Evolutionary conservation across 768 basidiomycete species (phyloP).

Genomic region (Lenzites betulinus): DNA sequence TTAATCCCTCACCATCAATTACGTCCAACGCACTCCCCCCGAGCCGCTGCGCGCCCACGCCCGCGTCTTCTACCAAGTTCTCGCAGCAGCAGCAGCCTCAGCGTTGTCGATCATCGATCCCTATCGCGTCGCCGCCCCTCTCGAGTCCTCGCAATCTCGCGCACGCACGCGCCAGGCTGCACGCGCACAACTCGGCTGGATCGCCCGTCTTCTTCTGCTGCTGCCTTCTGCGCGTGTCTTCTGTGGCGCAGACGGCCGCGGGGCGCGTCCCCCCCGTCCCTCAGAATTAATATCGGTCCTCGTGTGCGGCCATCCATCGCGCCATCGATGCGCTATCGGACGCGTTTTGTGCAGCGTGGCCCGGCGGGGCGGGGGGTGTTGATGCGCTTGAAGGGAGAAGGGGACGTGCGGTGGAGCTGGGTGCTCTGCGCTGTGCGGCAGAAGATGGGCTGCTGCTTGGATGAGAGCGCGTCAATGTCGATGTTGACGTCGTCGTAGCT

Average conservation of each 20-base stretch:
- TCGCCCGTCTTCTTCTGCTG: neutral
- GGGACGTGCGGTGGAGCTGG: slow-evolving; percentile 11
- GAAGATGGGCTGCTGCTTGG: too few relatives aligned
- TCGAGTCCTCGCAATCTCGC: too few relatives aligned
- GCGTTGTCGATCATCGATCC: slow-evolving; percentile 15
- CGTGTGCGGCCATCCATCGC: neutral
- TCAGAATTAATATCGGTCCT: neutral
- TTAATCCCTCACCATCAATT: neutral
- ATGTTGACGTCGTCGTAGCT: neutral
- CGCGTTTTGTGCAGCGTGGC: neutral
- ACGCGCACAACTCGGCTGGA: neutral
- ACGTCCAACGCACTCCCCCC: neutral
- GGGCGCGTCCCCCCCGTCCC: neutral
- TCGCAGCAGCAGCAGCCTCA: neutral
- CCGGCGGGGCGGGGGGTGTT: neutral
- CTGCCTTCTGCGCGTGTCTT: neutral
- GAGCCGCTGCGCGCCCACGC: neutral
- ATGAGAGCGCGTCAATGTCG: too few relatives aligned
- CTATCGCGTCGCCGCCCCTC: slow-evolving; percentile 1
- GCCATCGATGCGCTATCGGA: neutral
- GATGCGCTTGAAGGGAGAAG: neutral
- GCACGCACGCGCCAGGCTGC: too few relatives aligned
- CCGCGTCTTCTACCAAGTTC: neutral
- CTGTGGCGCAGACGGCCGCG: neutral
- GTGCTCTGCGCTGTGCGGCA: slow-evolving; percentile 1